Evolutionary conservation across 306 rosid genomes (phyloP), one percentile per base, ranked within the genome.

Genomic region (Vigna hirtella): DNA sequence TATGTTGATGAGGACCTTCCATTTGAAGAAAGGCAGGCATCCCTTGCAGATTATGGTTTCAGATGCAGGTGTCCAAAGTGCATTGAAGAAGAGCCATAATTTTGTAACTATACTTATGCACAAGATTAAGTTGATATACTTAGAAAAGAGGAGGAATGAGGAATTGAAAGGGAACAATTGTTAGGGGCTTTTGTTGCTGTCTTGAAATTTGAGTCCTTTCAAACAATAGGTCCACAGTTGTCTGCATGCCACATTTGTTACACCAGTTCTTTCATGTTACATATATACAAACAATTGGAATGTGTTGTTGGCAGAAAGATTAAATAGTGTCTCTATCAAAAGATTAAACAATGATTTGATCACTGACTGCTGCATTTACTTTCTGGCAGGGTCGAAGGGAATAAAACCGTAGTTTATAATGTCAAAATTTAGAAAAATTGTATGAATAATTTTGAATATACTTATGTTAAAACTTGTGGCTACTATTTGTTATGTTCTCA

Each of bases 1-100:
- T 95, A 93, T 75, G 86, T 95, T 63, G 98, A 93, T 14, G 99
- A 93, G 79, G 97, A 95, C 76, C 96, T 91, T 73, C 85, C 90
- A 8, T 87, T 68, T 53, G 89, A 90, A 45, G 91, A 88, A 82
- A 91, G 98, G 81, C 95, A 72, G 36, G 90, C 95, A 76, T 84
- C 90, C 66, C 98, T 91, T 87, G 96, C 91, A 80, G 98, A 93
- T 72, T 93, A 91, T 64, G 93, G 98, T 32, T 91, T 93, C 50
- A 78, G 82, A 67, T 93, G 98, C 89, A 85, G 80, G 51, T 93
- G 98, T 79, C 73, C 85, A 40, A 91, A 86, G 82, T 93, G 97
- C 82, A 67, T 86, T 69, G 77, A 63, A 83, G 91, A 91, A 84
- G 87, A 81, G 72, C 57, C 87, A 61, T 88, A 78, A 65, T 59